Evolutionary conservation across 176 grass and related monocot genomes (phyloP).

Genomic region (Eragrostis nindensis): DNA sequence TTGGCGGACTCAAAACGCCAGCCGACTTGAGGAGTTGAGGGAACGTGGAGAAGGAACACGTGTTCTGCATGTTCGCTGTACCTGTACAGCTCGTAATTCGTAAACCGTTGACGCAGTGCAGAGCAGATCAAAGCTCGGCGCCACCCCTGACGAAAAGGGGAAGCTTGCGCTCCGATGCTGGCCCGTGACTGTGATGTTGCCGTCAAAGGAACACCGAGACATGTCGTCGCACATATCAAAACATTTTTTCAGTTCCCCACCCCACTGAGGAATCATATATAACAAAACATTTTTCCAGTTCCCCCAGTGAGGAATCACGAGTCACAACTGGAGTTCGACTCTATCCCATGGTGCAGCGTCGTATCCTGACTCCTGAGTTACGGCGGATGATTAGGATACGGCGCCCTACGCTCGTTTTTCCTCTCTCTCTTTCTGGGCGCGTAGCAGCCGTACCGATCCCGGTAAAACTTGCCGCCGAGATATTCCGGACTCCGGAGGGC

Average conservation of each 20-base stretch:
- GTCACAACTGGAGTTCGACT: too few relatives aligned
- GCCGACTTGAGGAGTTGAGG: background rate
- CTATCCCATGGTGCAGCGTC: background rate
- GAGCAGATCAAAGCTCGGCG: background rate
- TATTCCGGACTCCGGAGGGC: too few relatives aligned
- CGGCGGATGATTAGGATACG: too few relatives aligned
- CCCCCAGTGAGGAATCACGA: background rate
- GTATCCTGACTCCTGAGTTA: too few relatives aligned
- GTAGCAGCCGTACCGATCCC: too few relatives aligned
- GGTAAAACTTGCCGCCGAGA: too few relatives aligned
- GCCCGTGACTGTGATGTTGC: background rate
- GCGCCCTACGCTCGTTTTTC: too few relatives aligned
- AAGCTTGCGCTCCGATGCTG: background rate
- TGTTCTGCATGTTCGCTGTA: background rate
- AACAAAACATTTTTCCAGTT: background rate
- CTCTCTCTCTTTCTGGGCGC: too few relatives aligned
- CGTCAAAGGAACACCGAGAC: background rate
- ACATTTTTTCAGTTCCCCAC: background rate
- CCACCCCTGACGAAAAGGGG: too few relatives aligned
- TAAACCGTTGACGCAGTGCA: background rate
- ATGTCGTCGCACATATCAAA: background rate
- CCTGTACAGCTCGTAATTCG: background rate
- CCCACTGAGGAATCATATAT: background rate
- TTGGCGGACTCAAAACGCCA: background rate
- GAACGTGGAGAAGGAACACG: background rate